These are phyloP conservation scores for Yarrowia sp. DNA, from an alignment of 805 yeast genomes.

Conservation along the genomic window DNA sequence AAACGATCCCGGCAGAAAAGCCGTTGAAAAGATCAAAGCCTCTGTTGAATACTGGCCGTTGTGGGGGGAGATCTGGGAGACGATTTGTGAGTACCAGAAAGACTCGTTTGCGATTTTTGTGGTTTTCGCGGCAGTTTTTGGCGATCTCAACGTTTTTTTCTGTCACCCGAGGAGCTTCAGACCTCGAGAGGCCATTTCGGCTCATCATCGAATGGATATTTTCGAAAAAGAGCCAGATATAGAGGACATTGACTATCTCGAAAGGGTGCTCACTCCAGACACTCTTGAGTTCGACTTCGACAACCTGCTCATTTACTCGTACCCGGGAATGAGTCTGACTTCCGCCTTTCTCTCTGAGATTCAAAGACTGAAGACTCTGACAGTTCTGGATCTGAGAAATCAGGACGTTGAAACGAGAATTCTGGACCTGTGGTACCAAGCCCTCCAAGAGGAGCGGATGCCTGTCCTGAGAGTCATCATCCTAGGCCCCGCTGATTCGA, in stretches of 20 bases:
- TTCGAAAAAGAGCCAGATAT: too few relatives aligned
- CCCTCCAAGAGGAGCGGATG: not conserved
- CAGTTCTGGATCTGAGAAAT: conserved; percentile 3
- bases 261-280: too few relatives aligned
- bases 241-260: too few relatives aligned
- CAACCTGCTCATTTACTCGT: too few relatives aligned
- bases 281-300: too few relatives aligned
- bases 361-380: not conserved
- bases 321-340: too few relatives aligned
- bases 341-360: not conserved
- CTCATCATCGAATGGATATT: too few relatives aligned
- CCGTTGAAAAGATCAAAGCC: too few relatives aligned
- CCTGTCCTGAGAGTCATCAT: not conserved
- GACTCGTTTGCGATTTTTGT: conserved; percentile 2
- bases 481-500: not conserved
- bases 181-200: too few relatives aligned
- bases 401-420: too few relatives aligned
- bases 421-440: not conserved
- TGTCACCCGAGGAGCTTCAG: not conserved
- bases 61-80: not conserved
- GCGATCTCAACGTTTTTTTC: not conserved
- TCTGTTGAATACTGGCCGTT: not conserved
- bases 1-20: too few relatives aligned
- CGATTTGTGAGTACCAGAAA: not conserved
- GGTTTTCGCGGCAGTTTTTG: not conserved